Evolutionary conservation across 345 rosid genomes (phyloP), one percentile per base, ranked within the genome.

Genomic region (Brassica nigra): DNA sequence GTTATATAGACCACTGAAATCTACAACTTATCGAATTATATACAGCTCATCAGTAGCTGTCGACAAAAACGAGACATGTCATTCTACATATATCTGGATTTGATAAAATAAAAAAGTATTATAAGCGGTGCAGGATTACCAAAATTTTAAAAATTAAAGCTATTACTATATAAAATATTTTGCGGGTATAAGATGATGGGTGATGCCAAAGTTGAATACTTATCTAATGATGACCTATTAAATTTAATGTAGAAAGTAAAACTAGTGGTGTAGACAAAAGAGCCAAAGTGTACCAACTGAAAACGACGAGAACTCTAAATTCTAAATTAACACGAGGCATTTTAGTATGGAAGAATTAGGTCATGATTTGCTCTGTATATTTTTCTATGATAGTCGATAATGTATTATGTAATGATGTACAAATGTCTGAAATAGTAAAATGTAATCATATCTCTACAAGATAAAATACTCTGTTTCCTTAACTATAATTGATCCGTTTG

Each of bases 61-160:
- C 78, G 66, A 80, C 75, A 23, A 16, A 39, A 62, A 68, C 14
- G 79, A 80, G 79, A 80, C 71, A 74, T 62, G 71, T 16, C 83
- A 68, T 44, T 66, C 68, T 67, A 58, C 31, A 59, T 58, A 78
- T 58, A 78, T 34, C 11, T 73, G 55, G 31, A 74, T 11, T 34
- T 68, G 75, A 73, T 61, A 61, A 44, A 67, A 66, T 20, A 66
- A 30, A 20, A 0, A 6, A 70, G 18, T 62, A 31, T 15, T 80
- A 68, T 74, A 74, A 80, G 79, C 16, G 70, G 83, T 74, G 75
- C 70, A 80, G 33, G 75, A 28, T 80, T 62, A 80, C 71, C 71
- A 68, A 74, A 20, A 44, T 57, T 44, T 16, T 4, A 28, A 47
- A 42, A 20, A 20, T 23, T 33, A 47, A 79, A 68, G 70, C 55